These are phyloP conservation scores for Alternaria arbusti DNA, from an alignment of 2,329 filamentous ascomycete species.

Conservation along the genomic window DNA sequence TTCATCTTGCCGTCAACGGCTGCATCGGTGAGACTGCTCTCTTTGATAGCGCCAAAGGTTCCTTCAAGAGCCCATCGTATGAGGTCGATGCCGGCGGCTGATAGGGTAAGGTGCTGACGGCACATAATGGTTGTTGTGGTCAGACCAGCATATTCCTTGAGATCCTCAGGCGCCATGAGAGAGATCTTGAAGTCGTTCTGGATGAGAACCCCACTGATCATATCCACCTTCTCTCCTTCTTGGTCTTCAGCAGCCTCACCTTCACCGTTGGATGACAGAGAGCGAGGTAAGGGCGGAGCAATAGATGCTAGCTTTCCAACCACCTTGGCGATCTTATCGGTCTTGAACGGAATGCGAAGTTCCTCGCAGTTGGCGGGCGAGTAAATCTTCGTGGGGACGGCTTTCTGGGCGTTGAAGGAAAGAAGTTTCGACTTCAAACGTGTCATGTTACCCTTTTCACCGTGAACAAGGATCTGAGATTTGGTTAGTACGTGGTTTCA, in stretches of 20 bases:
- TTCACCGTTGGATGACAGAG: slow-evolving; percentile 42
- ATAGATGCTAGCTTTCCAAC: slow-evolving; percentile 90
- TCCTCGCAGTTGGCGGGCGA: slow-evolving; percentile 95
- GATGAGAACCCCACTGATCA: slow-evolving; percentile 89
- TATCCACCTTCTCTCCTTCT: slow-evolving; percentile 48
- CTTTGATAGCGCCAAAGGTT: slow-evolving; percentile 81
- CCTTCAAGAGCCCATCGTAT: slow-evolving; percentile 94
- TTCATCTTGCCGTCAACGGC: slow-evolving; percentile 44
- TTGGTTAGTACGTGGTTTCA: slow-evolving; percentile 7
- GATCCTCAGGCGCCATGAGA: slow-evolving; percentile 94
- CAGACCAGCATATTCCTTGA: slow-evolving; percentile 94
- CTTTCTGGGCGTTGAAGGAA: slow-evolving; percentile 84
- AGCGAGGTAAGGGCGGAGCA: slow-evolving; percentile 63
- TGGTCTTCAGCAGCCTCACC: slow-evolving; percentile 25
- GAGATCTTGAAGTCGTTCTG: slow-evolving; percentile 98
- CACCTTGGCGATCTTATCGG: slow-evolving; percentile 94
- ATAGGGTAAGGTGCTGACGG: slow-evolving; percentile 86
- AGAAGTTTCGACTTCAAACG: slow-evolving; percentile 92
- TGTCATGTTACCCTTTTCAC: slow-evolving; percentile 98
- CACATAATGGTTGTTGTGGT: slow-evolving; percentile 94
- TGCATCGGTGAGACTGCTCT: slow-evolving; percentile 38
- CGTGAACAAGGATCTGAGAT: slow-evolving; percentile 86
- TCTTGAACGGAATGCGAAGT: slow-evolving; percentile 90
- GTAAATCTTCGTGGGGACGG: slow-evolving; percentile 86
- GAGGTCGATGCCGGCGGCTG: slow-evolving; percentile 85